A percentile compares a stretch with the other conserved stretches of the same genome.
Conservation (phyloP, 768 basidiomycete species). For the Suillus subalutaceus region DNA sequence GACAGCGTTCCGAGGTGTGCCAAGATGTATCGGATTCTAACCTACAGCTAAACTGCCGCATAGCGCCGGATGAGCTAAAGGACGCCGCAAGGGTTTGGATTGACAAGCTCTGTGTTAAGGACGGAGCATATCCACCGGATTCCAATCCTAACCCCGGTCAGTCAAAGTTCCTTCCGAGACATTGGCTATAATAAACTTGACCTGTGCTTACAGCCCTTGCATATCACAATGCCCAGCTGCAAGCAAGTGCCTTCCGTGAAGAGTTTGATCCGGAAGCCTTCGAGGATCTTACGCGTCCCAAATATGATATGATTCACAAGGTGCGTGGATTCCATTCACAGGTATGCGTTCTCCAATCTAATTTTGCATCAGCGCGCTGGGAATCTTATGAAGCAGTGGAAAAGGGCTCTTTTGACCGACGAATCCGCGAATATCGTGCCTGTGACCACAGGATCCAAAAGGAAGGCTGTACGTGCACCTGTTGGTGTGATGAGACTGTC, state of each 20-base stretch:
- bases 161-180: constrained; percentile 23
- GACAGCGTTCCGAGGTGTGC: constrained; percentile 61
- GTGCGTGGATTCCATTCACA: constrained; percentile 39
- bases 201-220: constrained; percentile 61
- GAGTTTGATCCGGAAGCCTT: constrained; percentile 79
- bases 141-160: constrained; percentile 90
- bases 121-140: constrained; percentile 84
- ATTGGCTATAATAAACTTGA: neutral
- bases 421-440: constrained; percentile 60
- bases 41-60: constrained; percentile 13
- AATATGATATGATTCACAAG: constrained; percentile 77
- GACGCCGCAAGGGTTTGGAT: constrained; percentile 75
- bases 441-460: constrained; percentile 58
- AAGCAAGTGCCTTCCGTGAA: constrained; percentile 92
- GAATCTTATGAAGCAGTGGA: constrained; percentile 70
- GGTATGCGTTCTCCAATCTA: constrained; percentile 2
- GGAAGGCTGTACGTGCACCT: constrained; percentile 63
- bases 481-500: constrained; percentile 8
- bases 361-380: constrained; percentile 60
- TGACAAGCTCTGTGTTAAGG: constrained; percentile 76
- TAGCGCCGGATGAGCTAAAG: constrained; percentile 71
- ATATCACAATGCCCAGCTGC: constrained; percentile 87
- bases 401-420: constrained; percentile 60
- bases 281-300: constrained; percentile 82
- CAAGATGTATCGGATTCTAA: neutral